Conservation (phyloP, 306 rosid species). For the Fragaria vesca region DNA sequence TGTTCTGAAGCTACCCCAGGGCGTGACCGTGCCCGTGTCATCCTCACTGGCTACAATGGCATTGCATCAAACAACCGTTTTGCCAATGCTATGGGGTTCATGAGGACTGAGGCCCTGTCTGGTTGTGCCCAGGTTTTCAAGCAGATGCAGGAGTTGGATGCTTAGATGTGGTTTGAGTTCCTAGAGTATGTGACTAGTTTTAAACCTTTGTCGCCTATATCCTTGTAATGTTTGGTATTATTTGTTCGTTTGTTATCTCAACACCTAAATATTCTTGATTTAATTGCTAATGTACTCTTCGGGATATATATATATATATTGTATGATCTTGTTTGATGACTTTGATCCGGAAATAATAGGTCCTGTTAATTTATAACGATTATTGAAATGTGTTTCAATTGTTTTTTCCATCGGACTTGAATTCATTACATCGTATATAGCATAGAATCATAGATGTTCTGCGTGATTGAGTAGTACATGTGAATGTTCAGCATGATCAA, state of each 20-base stretch:
- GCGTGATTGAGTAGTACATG: neutral
- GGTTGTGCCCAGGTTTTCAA: constrained; percentile 62
- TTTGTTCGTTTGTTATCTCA: constrained; percentile 42
- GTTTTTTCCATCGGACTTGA: neutral
- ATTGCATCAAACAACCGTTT: constrained; percentile 53
- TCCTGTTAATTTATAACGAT: neutral
- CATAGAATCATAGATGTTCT: neutral
- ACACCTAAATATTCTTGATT: constrained; percentile 33
- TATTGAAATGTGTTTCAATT: neutral
- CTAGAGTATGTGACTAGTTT: constrained; percentile 12
- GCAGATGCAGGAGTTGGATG: constrained; percentile 66
- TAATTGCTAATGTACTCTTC: constrained; percentile 28
- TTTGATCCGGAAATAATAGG: neutral
- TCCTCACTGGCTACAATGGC: constrained; percentile 76
- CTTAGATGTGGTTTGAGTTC: constrained; percentile 36
- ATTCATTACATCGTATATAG: neutral
- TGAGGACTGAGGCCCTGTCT: constrained; percentile 36
- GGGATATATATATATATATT: constrained; percentile 30
- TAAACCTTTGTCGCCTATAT: constrained; percentile 20
- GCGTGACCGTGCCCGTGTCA: constrained; percentile 77
- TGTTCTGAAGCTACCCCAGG: constrained; percentile 52
- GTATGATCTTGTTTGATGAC: neutral
- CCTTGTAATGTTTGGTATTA: constrained; percentile 16
- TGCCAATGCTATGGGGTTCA: constrained; percentile 73
- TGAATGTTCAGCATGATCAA: neutral